Conservation (phyloP, 306 rosid genomes). For the Inga leiocalycina region DNA sequence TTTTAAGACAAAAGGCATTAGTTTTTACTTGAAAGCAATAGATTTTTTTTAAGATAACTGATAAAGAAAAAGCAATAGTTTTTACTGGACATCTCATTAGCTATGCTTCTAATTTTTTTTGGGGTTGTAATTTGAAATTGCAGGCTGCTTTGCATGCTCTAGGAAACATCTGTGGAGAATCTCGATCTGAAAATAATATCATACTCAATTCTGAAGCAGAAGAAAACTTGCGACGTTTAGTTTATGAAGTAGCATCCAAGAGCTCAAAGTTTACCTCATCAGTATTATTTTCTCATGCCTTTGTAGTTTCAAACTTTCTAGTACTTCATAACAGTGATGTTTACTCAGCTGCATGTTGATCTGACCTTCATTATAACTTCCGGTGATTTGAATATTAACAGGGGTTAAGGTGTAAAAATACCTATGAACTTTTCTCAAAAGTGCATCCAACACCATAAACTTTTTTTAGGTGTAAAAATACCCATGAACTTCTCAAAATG, state of each 20-base stretch:
- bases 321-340: slow-evolving; percentile 16
- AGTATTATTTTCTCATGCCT: slow-evolving; percentile 48
- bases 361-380: slow-evolving; percentile 17
- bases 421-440: too few relatives aligned
- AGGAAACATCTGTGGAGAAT: slow-evolving; percentile 79
- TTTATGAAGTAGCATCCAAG: slow-evolving; percentile 68
- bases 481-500: too few relatives aligned
- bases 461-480: too few relatives aligned
- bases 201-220: slow-evolving; percentile 68
- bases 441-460: too few relatives aligned
- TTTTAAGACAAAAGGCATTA: slow-evolving; percentile 8
- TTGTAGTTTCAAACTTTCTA: slow-evolving; percentile 35
- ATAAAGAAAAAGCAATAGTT: background rate
- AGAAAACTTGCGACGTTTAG: slow-evolving; percentile 62
- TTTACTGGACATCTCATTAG: too few relatives aligned
- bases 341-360: slow-evolving; percentile 3
- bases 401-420: too few relatives aligned
- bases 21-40: background rate
- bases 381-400: background rate
- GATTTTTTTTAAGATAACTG: background rate
- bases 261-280: slow-evolving; percentile 81
- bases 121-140: slow-evolving; percentile 21
- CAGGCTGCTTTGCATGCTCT: slow-evolving; percentile 95
- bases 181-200: slow-evolving; percentile 56
- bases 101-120: slow-evolving; percentile 15